phyloP scores from a whole-genome alignment of 352 stramenopile genomes.

The Pythium rishiriense region DNA sequence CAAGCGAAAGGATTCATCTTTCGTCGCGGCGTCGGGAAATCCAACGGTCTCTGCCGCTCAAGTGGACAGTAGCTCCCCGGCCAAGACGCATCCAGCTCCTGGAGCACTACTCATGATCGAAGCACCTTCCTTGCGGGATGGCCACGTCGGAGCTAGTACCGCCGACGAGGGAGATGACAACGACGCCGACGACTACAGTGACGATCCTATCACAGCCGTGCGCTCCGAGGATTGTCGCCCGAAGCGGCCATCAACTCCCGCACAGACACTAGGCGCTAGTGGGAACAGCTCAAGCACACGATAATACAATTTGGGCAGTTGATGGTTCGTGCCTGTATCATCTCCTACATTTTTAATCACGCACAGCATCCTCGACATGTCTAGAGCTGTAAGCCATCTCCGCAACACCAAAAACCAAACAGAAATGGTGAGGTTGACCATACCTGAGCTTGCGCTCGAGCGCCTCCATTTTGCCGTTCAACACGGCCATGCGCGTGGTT shows the following conservation, averaged over 20 bases:
- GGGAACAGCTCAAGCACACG: not conserved
- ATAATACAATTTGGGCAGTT: not conserved
- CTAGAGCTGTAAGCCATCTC: not conserved
- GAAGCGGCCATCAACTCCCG: not conserved
- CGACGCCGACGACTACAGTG: not conserved
- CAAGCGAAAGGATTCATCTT: not conserved
- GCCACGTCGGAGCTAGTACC: not conserved
- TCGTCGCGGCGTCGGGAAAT: not conserved
- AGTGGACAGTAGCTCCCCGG: not conserved
- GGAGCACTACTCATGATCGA: conserved; percentile 8
- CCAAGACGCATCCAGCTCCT: not conserved
- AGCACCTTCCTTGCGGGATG: conserved; percentile 6
- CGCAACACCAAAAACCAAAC: too few species aligned
- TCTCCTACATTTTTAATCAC: not conserved
- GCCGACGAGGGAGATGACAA: conserved; percentile 16
- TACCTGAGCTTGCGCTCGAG: conserved; percentile 51
- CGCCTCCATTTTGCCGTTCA: conserved; percentile 45
- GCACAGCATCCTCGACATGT: conserved; percentile 17
- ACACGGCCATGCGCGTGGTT: conserved; percentile 37
- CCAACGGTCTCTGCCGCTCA: not conserved
- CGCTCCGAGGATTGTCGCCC: conserved; percentile 17
- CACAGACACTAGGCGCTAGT: not conserved
- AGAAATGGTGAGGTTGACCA: not conserved
- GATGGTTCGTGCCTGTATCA: too few species aligned
- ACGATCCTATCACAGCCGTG: not conserved